Conservation (phyloP, 2,329 filamentous ascomycete species). For the Boeremia lycopersici region DNA sequence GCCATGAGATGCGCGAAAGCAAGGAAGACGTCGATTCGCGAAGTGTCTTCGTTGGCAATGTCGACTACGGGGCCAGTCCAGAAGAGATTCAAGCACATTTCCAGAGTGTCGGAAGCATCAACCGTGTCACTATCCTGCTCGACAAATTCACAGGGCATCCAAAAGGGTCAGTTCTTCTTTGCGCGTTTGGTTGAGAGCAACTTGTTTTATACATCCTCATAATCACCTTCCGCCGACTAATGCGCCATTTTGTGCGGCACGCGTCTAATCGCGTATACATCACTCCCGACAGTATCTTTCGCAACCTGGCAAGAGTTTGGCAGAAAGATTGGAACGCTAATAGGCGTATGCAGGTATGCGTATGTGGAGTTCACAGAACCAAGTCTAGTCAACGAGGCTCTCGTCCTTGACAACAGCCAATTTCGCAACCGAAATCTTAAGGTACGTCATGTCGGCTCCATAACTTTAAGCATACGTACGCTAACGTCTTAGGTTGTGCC, state of each 20-base stretch:
- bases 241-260: constrained; percentile 1
- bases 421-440: constrained; percentile 96
- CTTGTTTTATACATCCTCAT: not conserved
- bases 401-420: constrained; percentile 94
- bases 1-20: constrained; percentile 82
- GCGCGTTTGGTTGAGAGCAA: constrained; percentile 19
- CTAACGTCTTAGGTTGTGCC: constrained; percentile 68
- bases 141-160: constrained; percentile 99
- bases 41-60: constrained; percentile 98
- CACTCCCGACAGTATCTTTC: constrained; percentile 39
- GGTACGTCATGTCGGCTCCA: constrained; percentile 57
- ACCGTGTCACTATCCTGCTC: constrained; percentile 93
- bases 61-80: constrained; percentile 95
- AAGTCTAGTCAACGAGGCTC: constrained; percentile 86
- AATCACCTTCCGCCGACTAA: constrained; percentile 1
- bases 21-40: constrained; percentile 95
- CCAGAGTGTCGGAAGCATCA: constrained; percentile 95
- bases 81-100: constrained; percentile 99
- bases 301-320: constrained; percentile 64
- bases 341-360: constrained; percentile 75
- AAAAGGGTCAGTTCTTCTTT: constrained; percentile 79
- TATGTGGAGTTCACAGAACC: constrained; percentile 99
- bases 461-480: not conserved
- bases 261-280: not conserved
- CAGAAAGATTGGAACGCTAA: constrained; percentile 60